Evolutionary conservation across 441 rosid genomes (phyloP).

Genomic region (Brassica balearica): DNA sequence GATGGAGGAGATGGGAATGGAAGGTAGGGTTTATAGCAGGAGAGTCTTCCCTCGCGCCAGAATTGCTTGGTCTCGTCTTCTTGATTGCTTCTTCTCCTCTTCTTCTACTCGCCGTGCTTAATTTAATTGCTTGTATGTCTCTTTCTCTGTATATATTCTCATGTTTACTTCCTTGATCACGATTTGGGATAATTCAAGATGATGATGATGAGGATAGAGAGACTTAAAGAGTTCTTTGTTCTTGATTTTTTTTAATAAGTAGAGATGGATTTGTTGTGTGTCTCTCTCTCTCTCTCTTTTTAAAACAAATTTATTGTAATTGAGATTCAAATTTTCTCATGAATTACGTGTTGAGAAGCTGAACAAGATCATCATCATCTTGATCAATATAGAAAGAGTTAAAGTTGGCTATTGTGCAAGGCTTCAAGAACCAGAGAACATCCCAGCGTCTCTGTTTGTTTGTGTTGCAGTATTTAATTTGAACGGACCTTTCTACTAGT

Average conservation of each 20-base stretch:
- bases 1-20: conserved; percentile 72
- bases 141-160: conserved; percentile 21
- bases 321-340: conserved; percentile 24
- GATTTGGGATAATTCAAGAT: conserved; percentile 14
- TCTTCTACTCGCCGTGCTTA: conserved; percentile 43
- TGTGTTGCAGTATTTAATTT: conserved; percentile 3
- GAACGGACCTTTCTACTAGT: background rate
- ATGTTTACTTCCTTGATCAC: background rate
- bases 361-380: conserved; percentile 37
- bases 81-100: conserved; percentile 60
- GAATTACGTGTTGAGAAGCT: conserved; percentile 32
- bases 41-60: conserved; percentile 71
- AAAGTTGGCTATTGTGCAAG: conserved; percentile 69
- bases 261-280: conserved; percentile 31
- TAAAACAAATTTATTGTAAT: conserved; percentile 5
- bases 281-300: background rate
- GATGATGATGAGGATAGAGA: background rate
- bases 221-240: conserved; percentile 21
- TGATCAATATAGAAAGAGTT: conserved; percentile 30
- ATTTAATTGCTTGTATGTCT: conserved; percentile 21
- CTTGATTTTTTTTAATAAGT: conserved; percentile 12
- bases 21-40: conserved; percentile 59
- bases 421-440: conserved; percentile 90
- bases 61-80: conserved; percentile 63
- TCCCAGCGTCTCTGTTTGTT: conserved; percentile 50